These are phyloP conservation scores for Pseudopithomyces maydicus DNA, from an alignment of 2,329 filamentous ascomycete genomes.

Conservation along the genomic window DNA sequence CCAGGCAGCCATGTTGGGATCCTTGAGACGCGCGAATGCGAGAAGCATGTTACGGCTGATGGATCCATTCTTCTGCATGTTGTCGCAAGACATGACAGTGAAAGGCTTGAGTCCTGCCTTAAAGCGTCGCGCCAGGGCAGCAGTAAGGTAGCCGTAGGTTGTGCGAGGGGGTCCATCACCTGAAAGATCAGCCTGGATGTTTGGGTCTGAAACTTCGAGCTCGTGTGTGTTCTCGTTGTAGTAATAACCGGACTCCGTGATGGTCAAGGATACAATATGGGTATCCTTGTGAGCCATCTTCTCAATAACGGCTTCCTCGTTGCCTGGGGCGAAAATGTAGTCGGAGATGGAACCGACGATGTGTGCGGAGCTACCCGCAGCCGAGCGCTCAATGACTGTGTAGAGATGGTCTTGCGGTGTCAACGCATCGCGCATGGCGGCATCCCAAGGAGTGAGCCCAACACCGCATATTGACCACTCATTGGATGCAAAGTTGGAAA, in stretches of 20 bases:
- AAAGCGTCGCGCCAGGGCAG: conserved; percentile 29
- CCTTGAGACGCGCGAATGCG: conserved; percentile 26
- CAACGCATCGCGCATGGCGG: conserved; percentile 31
- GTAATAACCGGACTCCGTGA: conserved; percentile 37
- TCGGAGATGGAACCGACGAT: conserved; percentile 34
- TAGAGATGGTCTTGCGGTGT: conserved; percentile 33
- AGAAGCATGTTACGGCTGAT: conserved; percentile 35
- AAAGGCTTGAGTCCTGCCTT: conserved; percentile 32
- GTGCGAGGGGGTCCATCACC: conserved; percentile 29
- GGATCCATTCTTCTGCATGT: conserved; percentile 37
- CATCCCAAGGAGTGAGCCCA: conserved; percentile 32
- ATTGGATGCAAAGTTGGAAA: conserved; percentile 29
- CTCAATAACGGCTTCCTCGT: conserved; percentile 32
- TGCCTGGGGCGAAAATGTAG: conserved; percentile 35
- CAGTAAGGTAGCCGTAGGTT: conserved; percentile 33
- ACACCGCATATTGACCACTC: conserved; percentile 38
- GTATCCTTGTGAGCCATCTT: conserved; percentile 37
- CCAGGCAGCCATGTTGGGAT: conserved; percentile 32
- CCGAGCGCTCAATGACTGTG: conserved; percentile 32
- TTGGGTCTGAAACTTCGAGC: conserved; percentile 29
- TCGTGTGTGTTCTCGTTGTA: conserved; percentile 38
- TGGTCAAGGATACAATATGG: conserved; percentile 36
- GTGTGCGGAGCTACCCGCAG: conserved; percentile 27
- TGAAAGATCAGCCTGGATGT: conserved; percentile 30
- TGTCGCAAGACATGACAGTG: conserved; percentile 37